A percentile compares a stretch with the other conserved stretches of the same genome.
These are phyloP conservation scores for Lactarius tabidus DNA, from an alignment of 768 basidiomycete species.

Conservation along the genomic window DNA sequence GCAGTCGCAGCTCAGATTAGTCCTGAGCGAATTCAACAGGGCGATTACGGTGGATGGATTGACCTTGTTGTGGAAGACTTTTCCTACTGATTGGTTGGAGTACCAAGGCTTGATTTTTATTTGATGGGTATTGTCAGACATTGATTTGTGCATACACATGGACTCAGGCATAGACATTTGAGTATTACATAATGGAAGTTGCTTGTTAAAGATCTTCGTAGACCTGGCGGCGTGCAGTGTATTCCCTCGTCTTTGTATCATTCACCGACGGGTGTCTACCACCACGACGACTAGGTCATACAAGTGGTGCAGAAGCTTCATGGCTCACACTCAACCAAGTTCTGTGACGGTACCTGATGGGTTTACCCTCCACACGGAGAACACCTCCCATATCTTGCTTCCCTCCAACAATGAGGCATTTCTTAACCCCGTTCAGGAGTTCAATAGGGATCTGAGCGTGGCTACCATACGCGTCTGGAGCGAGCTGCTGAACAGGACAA, in stretches of 20 bases:
- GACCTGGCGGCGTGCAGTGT: constrained; percentile 3
- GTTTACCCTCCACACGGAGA: constrained; percentile 76
- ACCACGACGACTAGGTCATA: background rate
- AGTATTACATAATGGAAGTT: background rate
- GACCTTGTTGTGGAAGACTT: constrained; percentile 66
- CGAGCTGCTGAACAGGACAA: constrained; percentile 60
- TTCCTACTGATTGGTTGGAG: constrained; percentile 41
- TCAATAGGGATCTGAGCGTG: constrained; percentile 92
- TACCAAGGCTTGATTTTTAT: background rate
- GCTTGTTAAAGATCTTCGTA: background rate
- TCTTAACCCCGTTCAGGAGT: constrained; percentile 96
- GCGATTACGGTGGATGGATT: constrained; percentile 57
- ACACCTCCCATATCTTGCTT: constrained; percentile 74
- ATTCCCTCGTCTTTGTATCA: background rate
- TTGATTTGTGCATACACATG: background rate
- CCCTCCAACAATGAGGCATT: constrained; percentile 79
- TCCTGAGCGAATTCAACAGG: constrained; percentile 46
- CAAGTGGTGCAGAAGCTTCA: background rate
- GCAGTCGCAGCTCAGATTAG: constrained; percentile 57
- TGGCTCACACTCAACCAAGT: background rate
- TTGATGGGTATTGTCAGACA: background rate
- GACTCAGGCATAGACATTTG: background rate
- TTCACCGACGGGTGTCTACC: background rate
- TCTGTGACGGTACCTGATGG: constrained; percentile 56
- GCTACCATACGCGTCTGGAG: constrained; percentile 90